These are phyloP conservation scores for Solanum hybrid DNA, from an alignment of 305 asterid genomes.

Conservation along the genomic window DNA sequence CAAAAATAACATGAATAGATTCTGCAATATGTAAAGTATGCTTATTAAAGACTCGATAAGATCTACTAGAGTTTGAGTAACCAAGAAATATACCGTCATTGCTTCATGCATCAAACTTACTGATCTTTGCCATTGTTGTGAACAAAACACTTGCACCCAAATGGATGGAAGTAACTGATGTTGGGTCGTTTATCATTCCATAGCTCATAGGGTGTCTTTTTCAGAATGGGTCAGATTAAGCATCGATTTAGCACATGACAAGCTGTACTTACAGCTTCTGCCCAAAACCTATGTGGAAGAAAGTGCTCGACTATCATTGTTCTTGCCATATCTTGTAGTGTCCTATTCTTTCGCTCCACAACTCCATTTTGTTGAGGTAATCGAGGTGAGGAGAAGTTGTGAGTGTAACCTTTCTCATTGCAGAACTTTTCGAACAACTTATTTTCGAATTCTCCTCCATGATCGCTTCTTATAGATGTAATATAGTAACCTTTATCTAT, in stretches of 20 bases:
- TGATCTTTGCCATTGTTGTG: background rate
- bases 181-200: too few relatives aligned
- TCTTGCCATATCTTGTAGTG: background rate
- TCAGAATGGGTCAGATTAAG: background rate
- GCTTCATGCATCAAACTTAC: background rate
- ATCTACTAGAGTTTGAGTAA: too few relatives aligned
- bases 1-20: too few relatives aligned
- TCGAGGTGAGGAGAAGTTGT: background rate
- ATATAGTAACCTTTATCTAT: too few relatives aligned
- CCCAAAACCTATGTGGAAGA: background rate
- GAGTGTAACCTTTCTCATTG: too few relatives aligned
- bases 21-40: too few relatives aligned
- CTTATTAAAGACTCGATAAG: too few relatives aligned
- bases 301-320: background rate
- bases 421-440: too few relatives aligned
- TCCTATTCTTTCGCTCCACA: background rate
- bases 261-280: too few relatives aligned
- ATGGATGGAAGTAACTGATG: background rate
- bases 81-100: background rate
- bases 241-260: background rate
- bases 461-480: too few relatives aligned
- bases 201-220: background rate
- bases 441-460: too few relatives aligned
- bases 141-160: background rate
- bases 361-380: too few relatives aligned